Conservation (phyloP, 345 rosid species). For the Passiflora organensis region DNA sequence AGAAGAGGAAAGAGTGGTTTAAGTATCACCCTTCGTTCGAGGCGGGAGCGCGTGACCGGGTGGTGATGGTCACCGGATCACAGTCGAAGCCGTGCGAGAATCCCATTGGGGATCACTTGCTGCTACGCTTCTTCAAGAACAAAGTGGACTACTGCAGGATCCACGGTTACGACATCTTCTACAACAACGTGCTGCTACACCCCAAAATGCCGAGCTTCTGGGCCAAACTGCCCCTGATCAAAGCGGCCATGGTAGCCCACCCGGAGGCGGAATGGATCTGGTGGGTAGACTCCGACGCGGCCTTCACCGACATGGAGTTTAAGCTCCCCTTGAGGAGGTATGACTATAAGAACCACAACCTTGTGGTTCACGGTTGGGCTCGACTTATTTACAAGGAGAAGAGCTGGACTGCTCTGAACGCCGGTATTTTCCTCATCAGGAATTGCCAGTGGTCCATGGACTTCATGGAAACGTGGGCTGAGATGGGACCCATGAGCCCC, state of each 20-base stretch:
- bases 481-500: slow-evolving; percentile 59
- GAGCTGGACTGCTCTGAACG: slow-evolving; percentile 88
- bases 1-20: slow-evolving; percentile 69
- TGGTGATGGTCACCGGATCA: slow-evolving; percentile 78
- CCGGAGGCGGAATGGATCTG: slow-evolving; percentile 99
- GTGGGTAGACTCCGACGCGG: slow-evolving; percentile 99
- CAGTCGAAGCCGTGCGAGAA: slow-evolving; percentile 79
- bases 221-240: slow-evolving; percentile 78
- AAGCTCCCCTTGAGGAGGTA: slow-evolving; percentile 63
- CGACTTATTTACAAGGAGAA: slow-evolving; percentile 44
- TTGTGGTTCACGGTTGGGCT: slow-evolving; percentile 93
- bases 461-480: slow-evolving; percentile 67
- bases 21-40: slow-evolving; percentile 63
- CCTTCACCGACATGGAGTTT: slow-evolving; percentile 91
- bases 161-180: slow-evolving; percentile 81
- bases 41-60: slow-evolving; percentile 49
- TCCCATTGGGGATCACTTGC: slow-evolving; percentile 78
- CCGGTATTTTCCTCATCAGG: slow-evolving; percentile 77
- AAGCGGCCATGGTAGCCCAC: slow-evolving; percentile 88
- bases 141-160: slow-evolving; percentile 87
- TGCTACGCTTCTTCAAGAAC: slow-evolving; percentile 77
- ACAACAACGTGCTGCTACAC: slow-evolving; percentile 70
- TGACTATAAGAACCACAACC: slow-evolving; percentile 42
- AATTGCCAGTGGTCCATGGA: slow-evolving; percentile 99
- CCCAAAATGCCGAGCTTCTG: slow-evolving; percentile 70